Percentiles rank a stretch among this genome's conserved stretches.
Conservation (phyloP, 495 filamentous ascomycete species). For the Trypethelium eluteriae region DNA sequence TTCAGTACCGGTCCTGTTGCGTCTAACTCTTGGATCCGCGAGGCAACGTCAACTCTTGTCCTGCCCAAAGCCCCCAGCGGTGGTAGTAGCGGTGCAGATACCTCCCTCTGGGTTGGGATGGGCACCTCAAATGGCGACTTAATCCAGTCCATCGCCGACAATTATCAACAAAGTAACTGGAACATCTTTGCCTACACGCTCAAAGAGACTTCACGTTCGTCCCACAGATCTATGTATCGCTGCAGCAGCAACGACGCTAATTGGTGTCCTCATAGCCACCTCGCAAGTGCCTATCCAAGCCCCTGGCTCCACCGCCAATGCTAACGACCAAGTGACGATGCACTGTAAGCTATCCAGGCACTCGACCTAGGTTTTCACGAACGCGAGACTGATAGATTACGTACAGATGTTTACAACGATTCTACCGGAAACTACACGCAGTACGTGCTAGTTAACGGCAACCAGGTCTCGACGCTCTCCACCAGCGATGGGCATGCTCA, state of each 20-base stretch:
- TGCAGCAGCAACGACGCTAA: background rate
- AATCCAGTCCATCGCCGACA: slow-evolving; percentile 28
- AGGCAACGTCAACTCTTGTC: slow-evolving; percentile 35
- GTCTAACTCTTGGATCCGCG: slow-evolving; percentile 33
- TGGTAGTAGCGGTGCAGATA: slow-evolving; percentile 26
- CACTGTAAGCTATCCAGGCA: slow-evolving; percentile 13
- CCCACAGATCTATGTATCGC: background rate
- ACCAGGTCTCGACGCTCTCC: slow-evolving; percentile 36
- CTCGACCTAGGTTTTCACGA: background rate
- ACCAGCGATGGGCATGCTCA: slow-evolving; percentile 24
- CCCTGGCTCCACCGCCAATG: background rate
- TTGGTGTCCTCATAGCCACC: background rate
- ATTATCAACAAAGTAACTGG: slow-evolving; percentile 24
- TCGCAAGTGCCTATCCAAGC: slow-evolving; percentile 3
- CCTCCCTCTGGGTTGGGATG: slow-evolving; percentile 37
- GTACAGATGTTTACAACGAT: slow-evolving; percentile 38
- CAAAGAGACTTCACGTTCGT: slow-evolving; percentile 8
- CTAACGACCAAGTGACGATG: slow-evolving; percentile 12
- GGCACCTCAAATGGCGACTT: slow-evolving; percentile 39
- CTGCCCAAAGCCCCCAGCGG: slow-evolving; percentile 25
- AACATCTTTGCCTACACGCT: slow-evolving; percentile 22
- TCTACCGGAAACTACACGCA: slow-evolving; percentile 38
- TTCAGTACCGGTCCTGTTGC: slow-evolving; percentile 39
- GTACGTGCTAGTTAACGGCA: slow-evolving; percentile 35
- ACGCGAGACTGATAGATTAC: background rate